Percentiles rank a stretch among this genome's conserved stretches.
phyloP scores from a whole-genome alignment of 208 protist species.

The Trypanosoma scelopori region DNA sequence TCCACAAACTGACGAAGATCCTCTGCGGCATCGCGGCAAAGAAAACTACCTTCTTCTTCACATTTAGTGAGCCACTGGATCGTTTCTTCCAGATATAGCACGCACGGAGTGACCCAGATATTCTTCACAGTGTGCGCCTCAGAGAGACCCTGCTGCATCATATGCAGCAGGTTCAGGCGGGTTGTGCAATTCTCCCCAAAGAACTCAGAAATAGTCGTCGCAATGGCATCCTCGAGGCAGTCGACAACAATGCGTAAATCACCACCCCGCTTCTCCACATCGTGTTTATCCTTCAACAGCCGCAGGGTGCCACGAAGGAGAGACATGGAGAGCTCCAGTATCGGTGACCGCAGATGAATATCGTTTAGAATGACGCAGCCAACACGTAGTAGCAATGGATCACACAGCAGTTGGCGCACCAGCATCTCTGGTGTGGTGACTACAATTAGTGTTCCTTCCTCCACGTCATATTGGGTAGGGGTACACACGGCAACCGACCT shows the following conservation, averaged over 20 bases:
- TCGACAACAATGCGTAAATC: slow-evolving; percentile 68
- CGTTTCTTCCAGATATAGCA: slow-evolving; percentile 80
- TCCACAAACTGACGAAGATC: slow-evolving; percentile 64
- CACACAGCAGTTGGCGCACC: slow-evolving; percentile 76
- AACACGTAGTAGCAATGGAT: slow-evolving; percentile 71
- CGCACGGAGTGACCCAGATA: slow-evolving; percentile 14
- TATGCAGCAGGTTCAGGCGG: slow-evolving; percentile 17
- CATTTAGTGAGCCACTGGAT: slow-evolving; percentile 81
- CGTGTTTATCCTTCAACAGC: slow-evolving; percentile 19
- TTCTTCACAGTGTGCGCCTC: background rate
- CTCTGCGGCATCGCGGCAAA: slow-evolving; percentile 52
- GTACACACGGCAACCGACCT: slow-evolving; percentile 51
- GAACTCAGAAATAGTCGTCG: slow-evolving; percentile 47
- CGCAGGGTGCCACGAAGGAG: slow-evolving; percentile 53
- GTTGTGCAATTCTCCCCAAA: slow-evolving; percentile 38
- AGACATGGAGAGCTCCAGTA: slow-evolving; percentile 72
- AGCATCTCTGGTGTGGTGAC: slow-evolving; percentile 86
- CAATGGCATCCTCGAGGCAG: slow-evolving; percentile 62
- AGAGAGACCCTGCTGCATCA: slow-evolving; percentile 20
- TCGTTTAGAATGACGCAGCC: slow-evolving; percentile 85
- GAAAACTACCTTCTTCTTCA: slow-evolving; percentile 61
- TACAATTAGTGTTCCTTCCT: slow-evolving; percentile 53
- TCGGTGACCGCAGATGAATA: slow-evolving; percentile 64
- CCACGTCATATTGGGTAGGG: slow-evolving; percentile 44
- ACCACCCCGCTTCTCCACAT: slow-evolving; percentile 9